Evolutionary conservation across 2,329 filamentous ascomycete species (phyloP), one percentile per base, ranked within the genome.

Genomic region (Epichloe glyceriae): DNA sequence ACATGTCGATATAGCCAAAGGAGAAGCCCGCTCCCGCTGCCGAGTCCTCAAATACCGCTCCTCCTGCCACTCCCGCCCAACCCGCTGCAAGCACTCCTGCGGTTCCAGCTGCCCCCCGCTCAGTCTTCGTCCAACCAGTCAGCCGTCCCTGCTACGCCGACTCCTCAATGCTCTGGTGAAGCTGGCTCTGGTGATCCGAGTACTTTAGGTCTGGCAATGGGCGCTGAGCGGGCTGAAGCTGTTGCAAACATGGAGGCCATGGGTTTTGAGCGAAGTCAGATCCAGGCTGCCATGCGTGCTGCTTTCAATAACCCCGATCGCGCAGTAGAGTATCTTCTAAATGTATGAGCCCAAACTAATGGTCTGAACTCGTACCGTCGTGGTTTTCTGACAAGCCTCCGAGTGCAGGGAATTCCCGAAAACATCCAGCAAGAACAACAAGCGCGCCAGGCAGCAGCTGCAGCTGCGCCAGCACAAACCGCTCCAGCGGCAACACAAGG

Each of bases 301-400:
- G 93, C 93, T 14, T 98, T 88, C 70, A 94, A 86, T 76, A 98
- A 98, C 72, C 89, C 91, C 14, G 91, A 97, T 67, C 88, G 93
- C 61, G 93, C 93, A 50, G 91, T 98, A 51, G 93, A 98, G 68
- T 98, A 98, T 63, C 80, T 98, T 12, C 67, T 98, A 63, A 95
- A 72, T 59, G 88, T 93, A 67, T 37, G 48, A 70, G 84, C 72
- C 47, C 17, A 17, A 44, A 30, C 10, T 11, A 4, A n/a, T 14
- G 14, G 19, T 30, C 33, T 40, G 17, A 41, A n/a, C 7, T 12
- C 11, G 11, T n/a, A 30, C 12, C 11, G 12, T 39, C 39, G 4
- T 17, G 39, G 6, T 44, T 10, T 17, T 33, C 15, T 49, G 26
- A 33, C 19, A 17, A 38, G 15, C 14, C 26, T 45, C 7, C 14